Conservation (phyloP, 2,329 filamentous ascomycete genomes). For the Chaetomium sp. region DNA sequence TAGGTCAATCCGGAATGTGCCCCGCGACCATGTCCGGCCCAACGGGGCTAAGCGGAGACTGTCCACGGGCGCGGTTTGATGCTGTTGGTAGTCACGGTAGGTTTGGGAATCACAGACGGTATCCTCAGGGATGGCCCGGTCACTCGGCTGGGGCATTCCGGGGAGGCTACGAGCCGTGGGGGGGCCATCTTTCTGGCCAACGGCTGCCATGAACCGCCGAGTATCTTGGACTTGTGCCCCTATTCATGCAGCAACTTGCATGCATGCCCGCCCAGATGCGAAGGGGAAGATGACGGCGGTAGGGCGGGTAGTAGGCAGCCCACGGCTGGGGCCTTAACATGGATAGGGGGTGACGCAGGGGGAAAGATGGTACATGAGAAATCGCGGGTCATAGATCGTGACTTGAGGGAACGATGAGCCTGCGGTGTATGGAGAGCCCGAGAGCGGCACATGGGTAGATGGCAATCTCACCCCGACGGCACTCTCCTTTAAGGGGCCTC, state of each 20-base stretch:
- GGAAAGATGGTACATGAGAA: neutral
- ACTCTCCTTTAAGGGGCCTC: no score
- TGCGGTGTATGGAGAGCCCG: no score
- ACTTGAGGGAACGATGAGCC: neutral
- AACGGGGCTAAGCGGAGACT: constrained; percentile 4
- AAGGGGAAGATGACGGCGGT: neutral
- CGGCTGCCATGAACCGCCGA: neutral
- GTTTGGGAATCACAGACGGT: constrained; percentile 1
- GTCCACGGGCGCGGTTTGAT: constrained; percentile 1
- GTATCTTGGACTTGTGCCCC: constrained; percentile 6
- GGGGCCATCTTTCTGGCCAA: neutral
- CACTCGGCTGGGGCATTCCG: constrained; percentile 8
- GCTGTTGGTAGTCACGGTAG: constrained; percentile 7
- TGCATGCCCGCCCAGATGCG: neutral
- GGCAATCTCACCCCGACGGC: no score
- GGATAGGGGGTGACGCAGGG: neutral
- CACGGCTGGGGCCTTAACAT: constrained; percentile 1
- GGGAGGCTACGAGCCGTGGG: constrained; percentile 1
- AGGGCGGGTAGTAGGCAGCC: constrained; percentile 2
- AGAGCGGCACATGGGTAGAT: no score
- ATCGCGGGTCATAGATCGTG: neutral
- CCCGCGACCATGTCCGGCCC: constrained; percentile 1
- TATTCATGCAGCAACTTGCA: constrained; percentile 12
- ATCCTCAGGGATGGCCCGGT: constrained; percentile 1
- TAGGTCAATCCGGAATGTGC: neutral